Conservation (phyloP, 140 eudicot species). For the Erigeron philadelphicus region DNA sequence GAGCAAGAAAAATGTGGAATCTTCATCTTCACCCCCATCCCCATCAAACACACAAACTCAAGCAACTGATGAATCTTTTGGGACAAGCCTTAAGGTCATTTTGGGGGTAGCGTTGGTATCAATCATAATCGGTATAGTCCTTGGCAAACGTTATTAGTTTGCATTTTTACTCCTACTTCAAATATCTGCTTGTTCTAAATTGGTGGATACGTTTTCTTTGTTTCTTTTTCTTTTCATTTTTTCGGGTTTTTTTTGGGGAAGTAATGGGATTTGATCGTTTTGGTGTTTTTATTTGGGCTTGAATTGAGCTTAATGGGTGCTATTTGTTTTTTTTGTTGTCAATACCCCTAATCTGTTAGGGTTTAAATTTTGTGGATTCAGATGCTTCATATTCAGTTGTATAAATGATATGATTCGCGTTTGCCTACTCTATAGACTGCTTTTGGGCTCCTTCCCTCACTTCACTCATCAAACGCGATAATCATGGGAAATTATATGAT, state of each 20-base stretch:
- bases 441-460: background rate
- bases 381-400: conserved; percentile 21
- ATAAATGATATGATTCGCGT: conserved; percentile 24
- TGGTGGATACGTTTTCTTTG: conserved; percentile 12
- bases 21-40: conserved; percentile 33
- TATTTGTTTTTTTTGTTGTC: conserved; percentile 14
- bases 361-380: conserved; percentile 28
- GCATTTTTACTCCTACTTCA: conserved; percentile 2
- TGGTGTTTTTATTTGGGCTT: conserved; percentile 22
- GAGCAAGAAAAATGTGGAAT: conserved; percentile 59
- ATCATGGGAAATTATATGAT: background rate
- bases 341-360: conserved; percentile 24
- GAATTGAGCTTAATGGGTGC: conserved; percentile 22
- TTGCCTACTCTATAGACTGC: background rate
- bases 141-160: conserved; percentile 69
- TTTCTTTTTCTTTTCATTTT: conserved; percentile 7
- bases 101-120: conserved; percentile 83
- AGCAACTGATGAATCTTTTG: conserved; percentile 44
- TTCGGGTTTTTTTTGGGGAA: conserved; percentile 4
- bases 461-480: background rate
- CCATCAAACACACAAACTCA: conserved; percentile 42
- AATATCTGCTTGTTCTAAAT: background rate
- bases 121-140: conserved; percentile 61
- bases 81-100: conserved; percentile 52
- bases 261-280: conserved; percentile 25